Evolutionary conservation across 2,329 filamentous ascomycete species (phyloP).

Genomic region (Neonectria coccinea): DNA sequence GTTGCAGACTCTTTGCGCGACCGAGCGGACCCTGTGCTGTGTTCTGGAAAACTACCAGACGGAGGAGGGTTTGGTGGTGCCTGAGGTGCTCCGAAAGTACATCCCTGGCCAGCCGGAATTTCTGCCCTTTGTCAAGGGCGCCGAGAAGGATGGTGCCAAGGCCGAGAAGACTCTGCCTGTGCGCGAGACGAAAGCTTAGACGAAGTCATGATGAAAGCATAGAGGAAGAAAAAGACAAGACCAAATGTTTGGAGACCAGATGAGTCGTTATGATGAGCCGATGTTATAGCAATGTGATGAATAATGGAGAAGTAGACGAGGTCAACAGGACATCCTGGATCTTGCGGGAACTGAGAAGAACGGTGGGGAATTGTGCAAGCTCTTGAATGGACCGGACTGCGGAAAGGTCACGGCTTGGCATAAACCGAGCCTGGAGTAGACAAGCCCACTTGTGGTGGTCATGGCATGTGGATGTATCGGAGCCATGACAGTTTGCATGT

Average conservation of each 20-base stretch:
- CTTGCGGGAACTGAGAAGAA: neutral
- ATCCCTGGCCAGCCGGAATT: conserved; percentile 91
- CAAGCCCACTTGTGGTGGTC: neutral
- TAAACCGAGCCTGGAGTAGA: neutral
- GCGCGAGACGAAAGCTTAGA: conserved; percentile 45
- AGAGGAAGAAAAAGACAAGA: conserved; percentile 36
- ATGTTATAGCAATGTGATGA: conserved; percentile 14
- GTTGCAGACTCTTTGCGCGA: conserved; percentile 79
- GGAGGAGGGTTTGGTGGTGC: conserved; percentile 83
- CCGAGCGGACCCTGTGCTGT: conserved; percentile 92
- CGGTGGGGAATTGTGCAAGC: neutral
- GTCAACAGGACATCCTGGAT: neutral
- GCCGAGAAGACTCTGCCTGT: conserved; percentile 45
- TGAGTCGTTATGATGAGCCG: conserved; percentile 28
- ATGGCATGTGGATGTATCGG: conserved; percentile 12
- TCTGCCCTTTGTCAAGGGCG: conserved; percentile 87
- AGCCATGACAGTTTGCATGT: conserved; percentile 1
- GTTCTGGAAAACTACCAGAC: conserved; percentile 98
- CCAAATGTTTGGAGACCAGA: conserved; percentile 14
- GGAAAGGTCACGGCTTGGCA: neutral
- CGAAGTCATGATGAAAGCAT: conserved; percentile 21
- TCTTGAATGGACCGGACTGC: too few species aligned
- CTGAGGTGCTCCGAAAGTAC: conserved; percentile 87
- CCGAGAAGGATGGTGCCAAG: conserved; percentile 53
- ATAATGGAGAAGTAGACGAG: conserved; percentile 9